A percentile compares a stretch with the other conserved stretches of the same genome.
Conservation (phyloP, 1,284 basidiomycete genomes). For the Athelia sp. region DNA sequence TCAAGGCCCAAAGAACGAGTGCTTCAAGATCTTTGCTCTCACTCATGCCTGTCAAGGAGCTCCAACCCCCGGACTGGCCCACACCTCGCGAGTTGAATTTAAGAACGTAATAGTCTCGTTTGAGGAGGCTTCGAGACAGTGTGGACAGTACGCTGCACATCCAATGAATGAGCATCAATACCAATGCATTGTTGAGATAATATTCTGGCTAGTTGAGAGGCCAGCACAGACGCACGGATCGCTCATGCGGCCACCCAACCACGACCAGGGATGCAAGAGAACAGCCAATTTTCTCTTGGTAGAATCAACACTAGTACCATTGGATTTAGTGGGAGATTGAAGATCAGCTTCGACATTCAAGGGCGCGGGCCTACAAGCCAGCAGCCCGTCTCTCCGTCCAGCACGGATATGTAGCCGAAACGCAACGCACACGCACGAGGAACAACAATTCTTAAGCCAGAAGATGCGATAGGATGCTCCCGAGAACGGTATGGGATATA, state of each 20-base stretch:
- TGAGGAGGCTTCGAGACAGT: conserved; percentile 31
- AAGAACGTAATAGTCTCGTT: conserved; percentile 51
- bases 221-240: conserved; percentile 54
- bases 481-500: no score
- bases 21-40: conserved; percentile 66
- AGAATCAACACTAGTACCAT: background rate
- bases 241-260: conserved; percentile 68
- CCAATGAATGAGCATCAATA: no score
- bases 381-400: no score
- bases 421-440: no score
- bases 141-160: conserved; percentile 30
- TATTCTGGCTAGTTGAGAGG: background rate
- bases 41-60: conserved; percentile 62
- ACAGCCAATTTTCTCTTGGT: conserved; percentile 44
- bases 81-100: conserved; percentile 75
- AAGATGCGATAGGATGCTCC: no score
- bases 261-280: conserved; percentile 75
- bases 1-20: conserved; percentile 53
- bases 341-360: background rate
- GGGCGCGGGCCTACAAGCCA: no score
- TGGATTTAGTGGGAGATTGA: background rate
- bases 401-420: no score
- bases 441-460: no score
- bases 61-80: conserved; percentile 62
- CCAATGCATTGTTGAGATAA: background rate